Percentiles rank a stretch among this genome's conserved stretches.
Evolutionary conservation across 2,329 filamentous ascomycete genomes (phyloP).

Genomic region (Aphanocladium album): DNA sequence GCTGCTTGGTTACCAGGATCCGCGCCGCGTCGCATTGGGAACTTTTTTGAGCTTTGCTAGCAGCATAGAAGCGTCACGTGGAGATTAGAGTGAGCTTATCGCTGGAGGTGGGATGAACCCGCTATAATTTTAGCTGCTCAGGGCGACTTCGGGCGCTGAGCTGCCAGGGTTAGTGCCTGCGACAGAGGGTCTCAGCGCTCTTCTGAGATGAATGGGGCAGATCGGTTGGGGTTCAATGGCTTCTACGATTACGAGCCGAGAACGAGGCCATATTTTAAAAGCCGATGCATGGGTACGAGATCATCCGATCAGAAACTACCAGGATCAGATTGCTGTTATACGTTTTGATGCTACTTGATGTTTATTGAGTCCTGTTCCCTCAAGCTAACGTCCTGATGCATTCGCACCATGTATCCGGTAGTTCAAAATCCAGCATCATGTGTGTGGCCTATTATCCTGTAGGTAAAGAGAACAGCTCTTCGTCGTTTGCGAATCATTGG

Average conservation of each 20-base stretch:
- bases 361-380: too few relatives aligned
- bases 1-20: neutral
- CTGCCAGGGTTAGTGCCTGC: neutral
- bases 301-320: too few relatives aligned
- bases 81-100: conserved; percentile 9
- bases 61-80: conserved; percentile 7
- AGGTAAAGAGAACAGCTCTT: too few relatives aligned
- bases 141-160: neutral
- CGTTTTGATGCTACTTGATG: too few relatives aligned
- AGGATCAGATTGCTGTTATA: too few relatives aligned
- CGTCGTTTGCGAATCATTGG: too few relatives aligned
- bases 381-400: too few relatives aligned
- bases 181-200: neutral
- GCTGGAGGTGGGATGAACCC: neutral
- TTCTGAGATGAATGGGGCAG: neutral
- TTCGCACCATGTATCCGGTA: too few relatives aligned
- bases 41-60: conserved; percentile 18
- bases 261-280: neutral
- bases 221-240: neutral
- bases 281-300: neutral
- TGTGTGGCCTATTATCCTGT: too few relatives aligned
- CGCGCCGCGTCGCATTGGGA: conserved; percentile 1
- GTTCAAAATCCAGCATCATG: too few relatives aligned
- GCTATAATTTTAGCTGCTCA: neutral
- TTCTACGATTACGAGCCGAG: conserved; percentile 1